Evolutionary conservation across 106 monocot genomes (phyloP).

Genomic region (Acorus gramineus): DNA sequence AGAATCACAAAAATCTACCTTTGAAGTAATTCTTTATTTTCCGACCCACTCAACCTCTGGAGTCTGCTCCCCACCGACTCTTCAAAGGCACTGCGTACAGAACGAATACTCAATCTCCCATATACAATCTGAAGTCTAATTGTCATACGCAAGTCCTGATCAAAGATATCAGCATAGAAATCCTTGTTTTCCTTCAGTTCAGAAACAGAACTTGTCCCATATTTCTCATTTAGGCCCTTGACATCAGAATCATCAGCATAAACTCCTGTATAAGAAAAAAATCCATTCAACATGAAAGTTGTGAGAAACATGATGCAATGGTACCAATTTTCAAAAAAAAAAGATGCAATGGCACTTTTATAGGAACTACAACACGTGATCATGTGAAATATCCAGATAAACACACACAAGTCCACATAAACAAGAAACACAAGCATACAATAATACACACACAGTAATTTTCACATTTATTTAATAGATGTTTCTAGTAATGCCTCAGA

Average conservation of each 20-base stretch:
- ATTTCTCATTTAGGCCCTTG: slow-evolving; percentile 41
- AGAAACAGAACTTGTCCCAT: slow-evolving; percentile 25
- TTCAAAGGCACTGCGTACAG: slow-evolving; percentile 88
- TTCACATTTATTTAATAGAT: no score
- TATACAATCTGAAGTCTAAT: slow-evolving; percentile 90
- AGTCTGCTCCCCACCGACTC: slow-evolving; percentile 77
- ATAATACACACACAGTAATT: no score
- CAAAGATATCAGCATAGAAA: slow-evolving; percentile 47
- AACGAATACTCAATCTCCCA: slow-evolving; percentile 66
- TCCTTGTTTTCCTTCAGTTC: slow-evolving; percentile 48
- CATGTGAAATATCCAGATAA: no score
- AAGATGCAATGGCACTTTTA: no score
- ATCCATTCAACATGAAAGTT: not conserved
- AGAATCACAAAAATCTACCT: slow-evolving; percentile 27
- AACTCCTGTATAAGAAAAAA: slow-evolving; percentile 35
- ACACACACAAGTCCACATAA: no score
- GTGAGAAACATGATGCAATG: no score
- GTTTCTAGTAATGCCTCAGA: no score
- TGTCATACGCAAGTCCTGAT: slow-evolving; percentile 64
- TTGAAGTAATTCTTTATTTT: slow-evolving; percentile 69
- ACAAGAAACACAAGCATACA: no score
- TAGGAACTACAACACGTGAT: no score
- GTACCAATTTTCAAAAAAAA: no score
- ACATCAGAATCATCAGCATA: slow-evolving; percentile 73
- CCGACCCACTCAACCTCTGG: slow-evolving; percentile 49